These are phyloP conservation scores for Parafenestella ontariensis DNA, from an alignment of 2,329 filamentous ascomycete species.

Conservation along the genomic window DNA sequence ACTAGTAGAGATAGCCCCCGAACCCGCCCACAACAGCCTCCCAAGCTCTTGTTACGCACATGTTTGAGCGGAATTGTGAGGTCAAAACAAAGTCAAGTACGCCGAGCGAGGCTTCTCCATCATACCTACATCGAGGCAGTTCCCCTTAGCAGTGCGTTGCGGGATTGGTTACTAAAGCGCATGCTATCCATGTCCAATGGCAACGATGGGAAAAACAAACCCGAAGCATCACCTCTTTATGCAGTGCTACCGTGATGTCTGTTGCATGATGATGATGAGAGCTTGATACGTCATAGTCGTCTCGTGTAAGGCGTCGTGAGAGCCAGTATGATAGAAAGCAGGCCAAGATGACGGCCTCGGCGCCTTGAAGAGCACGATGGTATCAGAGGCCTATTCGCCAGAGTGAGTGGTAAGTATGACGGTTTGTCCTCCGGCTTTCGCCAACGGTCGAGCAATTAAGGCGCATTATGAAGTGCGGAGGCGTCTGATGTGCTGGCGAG, in stretches of 20 bases:
- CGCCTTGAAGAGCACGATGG: background rate
- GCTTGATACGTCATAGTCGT: background rate
- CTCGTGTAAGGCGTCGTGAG: slow-evolving; percentile 1
- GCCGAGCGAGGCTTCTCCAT: too few relatives aligned
- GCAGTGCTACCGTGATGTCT: slow-evolving; percentile 2
- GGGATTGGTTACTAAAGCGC: too few relatives aligned
- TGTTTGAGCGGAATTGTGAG: too few relatives aligned
- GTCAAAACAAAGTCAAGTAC: too few relatives aligned
- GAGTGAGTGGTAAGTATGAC: slow-evolving; percentile 1
- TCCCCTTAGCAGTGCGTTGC: too few relatives aligned
- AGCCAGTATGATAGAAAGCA: background rate
- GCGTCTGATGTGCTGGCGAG: slow-evolving; percentile 37
- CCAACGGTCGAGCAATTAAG: slow-evolving; percentile 7
- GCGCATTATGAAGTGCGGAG: slow-evolving; percentile 18
- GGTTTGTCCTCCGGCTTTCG: slow-evolving; percentile 1
- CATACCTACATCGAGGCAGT: too few relatives aligned
- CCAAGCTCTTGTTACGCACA: too few relatives aligned
- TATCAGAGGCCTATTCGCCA: slow-evolving; percentile 1
- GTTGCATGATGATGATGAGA: slow-evolving; percentile 1
- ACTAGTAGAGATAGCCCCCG: too few relatives aligned
- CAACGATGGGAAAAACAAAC: too few relatives aligned
- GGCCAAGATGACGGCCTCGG: background rate
- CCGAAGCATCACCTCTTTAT: slow-evolving; percentile 2
- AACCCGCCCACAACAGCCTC: too few relatives aligned
- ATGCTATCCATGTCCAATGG: too few relatives aligned